Base-by-base conservation (phyloP, 306 rosid species). In the Oxytropis ochrocephala region DNA sequence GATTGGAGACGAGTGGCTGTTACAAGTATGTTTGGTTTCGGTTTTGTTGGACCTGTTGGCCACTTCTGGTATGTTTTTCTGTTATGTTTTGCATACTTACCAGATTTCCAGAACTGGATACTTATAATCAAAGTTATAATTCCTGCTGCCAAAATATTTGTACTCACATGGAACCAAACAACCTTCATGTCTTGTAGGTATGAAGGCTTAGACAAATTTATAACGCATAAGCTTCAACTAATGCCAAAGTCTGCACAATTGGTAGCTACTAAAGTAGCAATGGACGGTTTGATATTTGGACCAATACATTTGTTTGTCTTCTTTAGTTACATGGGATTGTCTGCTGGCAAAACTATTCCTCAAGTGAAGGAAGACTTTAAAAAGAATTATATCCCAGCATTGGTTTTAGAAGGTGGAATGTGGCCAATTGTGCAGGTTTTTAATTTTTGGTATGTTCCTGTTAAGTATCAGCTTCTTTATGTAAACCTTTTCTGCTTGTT, bases 11-110 rank as follows among this genome's bases (percentile, higher is more conserved):
- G 97, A 5, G 82, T 85, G 24, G 96, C 84, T 69, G 83, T 82
- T 76, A 91, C 96, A 39, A 91, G 97, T 62, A 44, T 78, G 46
- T 91, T 87, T 81, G 97, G 97, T 17, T 61, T 87, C 3, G 90
- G 86, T 66, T 91, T 85, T 81, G 93, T 91, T 70, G 97, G 97
- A 47, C 97, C 97, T 0, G 87, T 89, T 51, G 96, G 97, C 30
- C 96, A 89, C 79, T 89, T 91, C 84, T 91, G 96, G 97, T 89
- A 70, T 54, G 80, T 84, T 60, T 69, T 64, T 47, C 9, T 32
- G 7, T 63, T 56, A 24, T 11, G 21, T 52, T 73, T 56, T 17
- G 13, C 58, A n/a, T 75, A 46, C 16, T 72, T 60, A 32, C 8
- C 8, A 8, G 41, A 43, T 79, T 72, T 49, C 27, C 44, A 8